Conservation (phyloP, 2,329 filamentous ascomycete genomes). For the Cladosporium cucumerinum region DNA sequence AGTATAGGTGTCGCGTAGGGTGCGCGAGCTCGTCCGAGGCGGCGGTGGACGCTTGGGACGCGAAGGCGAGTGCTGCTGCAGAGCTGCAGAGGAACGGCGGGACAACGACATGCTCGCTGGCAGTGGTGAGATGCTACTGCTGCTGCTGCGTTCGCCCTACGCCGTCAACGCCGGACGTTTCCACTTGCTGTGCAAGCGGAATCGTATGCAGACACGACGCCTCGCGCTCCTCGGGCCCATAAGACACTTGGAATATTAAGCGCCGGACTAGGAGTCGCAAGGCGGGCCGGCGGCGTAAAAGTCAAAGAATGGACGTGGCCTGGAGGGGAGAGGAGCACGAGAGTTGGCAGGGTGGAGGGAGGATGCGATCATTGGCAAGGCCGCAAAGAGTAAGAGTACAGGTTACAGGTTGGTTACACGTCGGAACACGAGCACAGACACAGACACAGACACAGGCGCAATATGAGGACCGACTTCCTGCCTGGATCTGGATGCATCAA, state of each 20-base stretch:
- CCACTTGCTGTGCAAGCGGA: not conserved
- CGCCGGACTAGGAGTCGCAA: conserved; percentile 1
- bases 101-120: conserved; percentile 3
- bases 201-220: not conserved
- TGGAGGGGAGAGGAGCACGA: not conserved
- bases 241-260: conserved; percentile 9
- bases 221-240: conserved; percentile 1
- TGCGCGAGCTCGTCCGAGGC: conserved; percentile 4
- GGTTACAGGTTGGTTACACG: not conserved
- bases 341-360: not conserved
- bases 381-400: not conserved
- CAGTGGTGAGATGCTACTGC: not conserved
- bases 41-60: not conserved
- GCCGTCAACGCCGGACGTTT: not conserved
- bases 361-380: not conserved
- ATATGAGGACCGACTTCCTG: not conserved
- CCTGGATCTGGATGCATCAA: not conserved
- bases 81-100: conserved; percentile 7
- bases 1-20: conserved; percentile 11
- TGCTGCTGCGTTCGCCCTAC: not conserved
- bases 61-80: conserved; percentile 13
- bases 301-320: conserved; percentile 3
- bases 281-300: not conserved
- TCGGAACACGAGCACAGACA: not conserved
- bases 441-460: not conserved